Percentiles rank a stretch among this genome's conserved stretches.
Conservation (phyloP, 1,284 basidiomycete species). For the Hortiboletus rubellus region DNA sequence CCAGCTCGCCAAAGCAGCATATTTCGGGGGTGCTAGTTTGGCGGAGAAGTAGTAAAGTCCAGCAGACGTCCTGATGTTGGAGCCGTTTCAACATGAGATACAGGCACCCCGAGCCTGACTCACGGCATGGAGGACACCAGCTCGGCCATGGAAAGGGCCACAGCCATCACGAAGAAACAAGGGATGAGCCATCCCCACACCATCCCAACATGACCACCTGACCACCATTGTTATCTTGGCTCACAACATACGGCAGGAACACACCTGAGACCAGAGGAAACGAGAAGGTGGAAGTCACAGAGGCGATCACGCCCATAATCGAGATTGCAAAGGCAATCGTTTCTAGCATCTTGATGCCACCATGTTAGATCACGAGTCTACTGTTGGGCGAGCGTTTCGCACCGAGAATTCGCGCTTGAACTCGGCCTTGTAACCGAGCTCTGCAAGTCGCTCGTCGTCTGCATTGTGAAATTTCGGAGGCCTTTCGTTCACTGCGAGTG, state of each 20-base stretch:
- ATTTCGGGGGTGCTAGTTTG: conserved; percentile 60
- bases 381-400: conserved; percentile 17
- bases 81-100: neutral
- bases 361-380: neutral
- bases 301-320: conserved; percentile 74
- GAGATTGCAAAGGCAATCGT: conserved; percentile 70
- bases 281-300: conserved; percentile 64
- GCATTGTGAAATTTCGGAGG: conserved; percentile 38
- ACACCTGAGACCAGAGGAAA: conserved; percentile 63
- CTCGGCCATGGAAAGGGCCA: conserved; percentile 72
- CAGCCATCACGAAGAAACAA: conserved; percentile 62
- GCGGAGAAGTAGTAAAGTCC: conserved; percentile 76
- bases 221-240: neutral
- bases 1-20: conserved; percentile 67
- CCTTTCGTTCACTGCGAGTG: conserved; percentile 8
- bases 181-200: conserved; percentile 79
- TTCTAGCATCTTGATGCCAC: conserved; percentile 49
- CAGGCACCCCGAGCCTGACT: conserved; percentile 26
- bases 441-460: conserved; percentile 60
- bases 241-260: conserved; percentile 8
- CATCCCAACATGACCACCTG: conserved; percentile 74
- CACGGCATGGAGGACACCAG: conserved; percentile 75
- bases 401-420: conserved; percentile 79
- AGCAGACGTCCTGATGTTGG: conserved; percentile 54
- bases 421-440: conserved; percentile 72